These are phyloP conservation scores for Clavispora carvajalis DNA, from an alignment of 805 yeast species.

Conservation along the genomic window DNA sequence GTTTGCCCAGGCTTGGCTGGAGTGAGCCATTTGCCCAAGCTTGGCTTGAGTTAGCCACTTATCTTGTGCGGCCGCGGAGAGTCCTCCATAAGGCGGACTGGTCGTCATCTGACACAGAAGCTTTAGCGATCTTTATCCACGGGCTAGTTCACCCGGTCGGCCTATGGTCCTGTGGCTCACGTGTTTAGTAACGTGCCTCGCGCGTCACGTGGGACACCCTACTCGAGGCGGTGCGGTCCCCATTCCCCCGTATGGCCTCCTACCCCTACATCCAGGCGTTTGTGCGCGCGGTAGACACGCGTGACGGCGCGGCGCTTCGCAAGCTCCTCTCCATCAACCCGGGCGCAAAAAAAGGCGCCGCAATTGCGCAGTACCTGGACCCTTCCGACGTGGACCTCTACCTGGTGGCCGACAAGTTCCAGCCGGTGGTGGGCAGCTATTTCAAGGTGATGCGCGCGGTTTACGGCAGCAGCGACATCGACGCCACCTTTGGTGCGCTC, in stretches of 20 bases:
- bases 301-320: conserved; percentile 16
- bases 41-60: too few relatives aligned
- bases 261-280: conserved; percentile 20
- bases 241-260: conserved; percentile 7
- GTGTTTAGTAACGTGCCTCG: not conserved
- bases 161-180: too few relatives aligned
- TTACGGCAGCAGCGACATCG: conserved; percentile 28
- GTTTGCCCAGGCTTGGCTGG: too few relatives aligned
- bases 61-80: too few relatives aligned
- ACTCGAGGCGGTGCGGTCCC: too few relatives aligned
- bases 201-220: not conserved
- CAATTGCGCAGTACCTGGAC: conserved; percentile 26
- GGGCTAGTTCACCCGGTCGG: too few relatives aligned
- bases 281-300: conserved; percentile 14
- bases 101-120: too few relatives aligned
- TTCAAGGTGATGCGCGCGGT: conserved; percentile 32
- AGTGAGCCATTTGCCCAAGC: too few relatives aligned
- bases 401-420: conserved; percentile 32
- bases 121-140: too few relatives aligned
- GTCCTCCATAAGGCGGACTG: too few relatives aligned
- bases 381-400: conserved; percentile 39
- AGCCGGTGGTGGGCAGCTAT: conserved; percentile 23
- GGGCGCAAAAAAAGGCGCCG: conserved; percentile 23
- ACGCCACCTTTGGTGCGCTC: conserved; percentile 26
- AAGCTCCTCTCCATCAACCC: conserved; percentile 33